phyloP scores from a whole-genome alignment of 768 basidiomycete genomes.

The Boletus vinaceobasis region DNA sequence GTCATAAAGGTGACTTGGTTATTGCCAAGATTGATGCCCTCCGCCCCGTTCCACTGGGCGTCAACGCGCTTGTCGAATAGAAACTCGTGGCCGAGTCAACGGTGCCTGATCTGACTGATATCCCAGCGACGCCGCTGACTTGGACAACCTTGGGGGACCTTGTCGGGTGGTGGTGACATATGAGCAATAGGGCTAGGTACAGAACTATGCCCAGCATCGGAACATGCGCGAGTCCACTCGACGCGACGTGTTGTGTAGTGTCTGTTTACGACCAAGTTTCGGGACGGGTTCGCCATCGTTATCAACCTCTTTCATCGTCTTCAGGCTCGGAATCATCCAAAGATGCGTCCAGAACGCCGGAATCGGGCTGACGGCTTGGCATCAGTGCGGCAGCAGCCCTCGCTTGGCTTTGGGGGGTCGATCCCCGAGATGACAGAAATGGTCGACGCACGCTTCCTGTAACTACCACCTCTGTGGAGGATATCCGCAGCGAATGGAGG shows the following conservation, averaged over 20 bases:
- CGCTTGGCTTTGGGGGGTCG: slow-evolving; percentile 16
- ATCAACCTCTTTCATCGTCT: slow-evolving; percentile 33
- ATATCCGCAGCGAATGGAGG: slow-evolving; percentile 36
- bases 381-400: slow-evolving; percentile 5
- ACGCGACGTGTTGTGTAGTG: slow-evolving; percentile 11
- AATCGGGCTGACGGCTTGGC: slow-evolving; percentile 13
- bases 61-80: slow-evolving; percentile 56
- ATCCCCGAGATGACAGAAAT: slow-evolving; percentile 22
- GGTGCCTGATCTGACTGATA: slow-evolving; percentile 1
- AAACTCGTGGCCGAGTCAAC: slow-evolving; percentile 40
- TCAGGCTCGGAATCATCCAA: slow-evolving; percentile 37
- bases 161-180: background rate
- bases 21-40: slow-evolving; percentile 39
- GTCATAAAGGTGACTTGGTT: slow-evolving; percentile 23
- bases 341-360: slow-evolving; percentile 21
- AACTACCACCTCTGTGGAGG: slow-evolving; percentile 24
- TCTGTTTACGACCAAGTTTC: slow-evolving; percentile 30
- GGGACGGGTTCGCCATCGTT: slow-evolving; percentile 32
- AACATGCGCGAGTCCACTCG: slow-evolving; percentile 10
- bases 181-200: background rate
- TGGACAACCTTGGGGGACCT: slow-evolving; percentile 12
- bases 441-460: slow-evolving; percentile 29
- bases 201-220: slow-evolving; percentile 20
- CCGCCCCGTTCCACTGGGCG: slow-evolving; percentile 50
- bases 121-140: slow-evolving; percentile 30